Evolutionary conservation across 2,329 filamentous ascomycete species (phyloP).

Genomic region (Sporothrix pseudoabietina): DNA sequence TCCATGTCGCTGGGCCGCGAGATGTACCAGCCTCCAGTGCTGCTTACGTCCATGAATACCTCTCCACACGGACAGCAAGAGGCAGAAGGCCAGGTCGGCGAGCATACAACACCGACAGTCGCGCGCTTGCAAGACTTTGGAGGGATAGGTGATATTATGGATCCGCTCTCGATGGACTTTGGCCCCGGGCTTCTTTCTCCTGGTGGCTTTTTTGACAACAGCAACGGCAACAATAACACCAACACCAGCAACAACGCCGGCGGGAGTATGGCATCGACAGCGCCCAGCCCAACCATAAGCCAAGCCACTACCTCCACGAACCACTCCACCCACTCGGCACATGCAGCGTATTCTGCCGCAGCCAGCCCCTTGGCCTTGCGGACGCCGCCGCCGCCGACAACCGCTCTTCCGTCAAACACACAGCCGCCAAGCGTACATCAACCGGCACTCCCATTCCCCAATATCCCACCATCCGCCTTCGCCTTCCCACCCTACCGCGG

Average conservation of each 20-base stretch:
- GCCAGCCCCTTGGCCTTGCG: neutral
- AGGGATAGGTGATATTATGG: neutral
- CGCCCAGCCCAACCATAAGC: neutral
- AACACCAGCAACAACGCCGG: neutral
- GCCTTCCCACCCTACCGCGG: neutral
- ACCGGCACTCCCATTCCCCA: neutral
- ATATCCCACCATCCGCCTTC: too few relatives aligned
- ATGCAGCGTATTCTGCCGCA: neutral
- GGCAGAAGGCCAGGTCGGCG: neutral
- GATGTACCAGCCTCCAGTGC: slow-evolving; percentile 1
- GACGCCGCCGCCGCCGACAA: neutral
- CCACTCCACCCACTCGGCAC: neutral
- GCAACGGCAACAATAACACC: neutral
- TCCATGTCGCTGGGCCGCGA: neutral
- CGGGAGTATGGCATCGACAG: neutral
- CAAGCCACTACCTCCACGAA: neutral
- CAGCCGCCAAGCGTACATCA: neutral
- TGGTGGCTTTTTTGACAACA: neutral
- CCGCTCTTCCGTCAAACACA: neutral
- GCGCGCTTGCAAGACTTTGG: neutral
- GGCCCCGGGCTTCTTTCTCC: neutral
- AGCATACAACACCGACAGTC: neutral
- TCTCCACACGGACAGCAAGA: neutral
- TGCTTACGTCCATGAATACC: neutral
- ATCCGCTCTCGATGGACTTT: neutral